Conservation (phyloP, 352 stramenopile species). For the Phytophthora ramorum region DNA sequence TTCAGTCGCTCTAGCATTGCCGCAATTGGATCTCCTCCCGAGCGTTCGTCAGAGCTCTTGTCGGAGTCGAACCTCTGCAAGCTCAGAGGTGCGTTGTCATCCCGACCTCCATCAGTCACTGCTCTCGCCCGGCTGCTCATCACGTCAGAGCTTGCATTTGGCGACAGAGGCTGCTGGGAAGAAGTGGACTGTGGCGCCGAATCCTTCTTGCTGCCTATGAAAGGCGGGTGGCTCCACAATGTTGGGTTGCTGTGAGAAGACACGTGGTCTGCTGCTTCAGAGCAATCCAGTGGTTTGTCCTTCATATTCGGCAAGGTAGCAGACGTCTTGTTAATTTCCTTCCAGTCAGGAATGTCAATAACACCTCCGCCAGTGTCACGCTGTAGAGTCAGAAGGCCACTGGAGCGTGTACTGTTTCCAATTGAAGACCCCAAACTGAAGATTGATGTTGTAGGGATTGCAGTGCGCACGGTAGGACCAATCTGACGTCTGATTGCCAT, state of each 20-base stretch:
- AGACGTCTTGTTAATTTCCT: slow-evolving; percentile 63
- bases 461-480: slow-evolving; percentile 53
- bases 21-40: slow-evolving; percentile 40
- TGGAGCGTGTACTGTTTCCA: slow-evolving; percentile 55
- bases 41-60: slow-evolving; percentile 29
- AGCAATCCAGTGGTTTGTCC: slow-evolving; percentile 38
- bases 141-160: slow-evolving; percentile 22
- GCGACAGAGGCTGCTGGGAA: slow-evolving; percentile 36
- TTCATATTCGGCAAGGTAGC: slow-evolving; percentile 63
- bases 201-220: slow-evolving; percentile 49
- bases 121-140: slow-evolving; percentile 21
- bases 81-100: slow-evolving; percentile 11
- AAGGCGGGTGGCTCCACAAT: slow-evolving; percentile 70
- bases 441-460: slow-evolving; percentile 66
- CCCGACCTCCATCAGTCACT: slow-evolving; percentile 23
- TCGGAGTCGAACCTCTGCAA: slow-evolving; percentile 39
- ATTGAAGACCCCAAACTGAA: slow-evolving; percentile 70
- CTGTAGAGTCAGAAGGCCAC: slow-evolving; percentile 54
- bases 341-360: slow-evolving; percentile 64
- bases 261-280: slow-evolving; percentile 39
- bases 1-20: slow-evolving; percentile 48
- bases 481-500: slow-evolving; percentile 71
- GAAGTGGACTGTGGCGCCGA: slow-evolving; percentile 27
- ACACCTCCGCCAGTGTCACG: slow-evolving; percentile 55
- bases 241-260: slow-evolving; percentile 68